Evolutionary conservation across 2,329 filamentous ascomycete genomes (phyloP).

Genomic region (Penicillium sp.): DNA sequence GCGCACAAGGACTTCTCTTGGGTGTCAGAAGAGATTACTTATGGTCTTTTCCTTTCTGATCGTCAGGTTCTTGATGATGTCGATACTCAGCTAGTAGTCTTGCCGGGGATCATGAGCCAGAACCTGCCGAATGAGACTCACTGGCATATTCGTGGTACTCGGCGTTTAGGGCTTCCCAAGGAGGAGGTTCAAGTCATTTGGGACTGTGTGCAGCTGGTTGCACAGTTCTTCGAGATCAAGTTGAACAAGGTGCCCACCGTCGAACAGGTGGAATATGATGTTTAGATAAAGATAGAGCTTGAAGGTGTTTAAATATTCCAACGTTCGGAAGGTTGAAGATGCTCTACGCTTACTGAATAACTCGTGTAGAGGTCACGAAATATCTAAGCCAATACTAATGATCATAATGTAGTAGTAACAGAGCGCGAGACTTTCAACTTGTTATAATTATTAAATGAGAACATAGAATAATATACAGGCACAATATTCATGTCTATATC

Average conservation of each 20-base stretch:
- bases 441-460: too few species aligned
- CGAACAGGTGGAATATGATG: conserved; percentile 36
- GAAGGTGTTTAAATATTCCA: too few species aligned
- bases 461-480: too few species aligned
- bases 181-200: conserved; percentile 40
- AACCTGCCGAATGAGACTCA: conserved; percentile 38
- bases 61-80: conserved; percentile 39
- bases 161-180: conserved; percentile 37
- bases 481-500: too few species aligned
- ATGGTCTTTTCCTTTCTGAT: conserved; percentile 59
- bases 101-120: conserved; percentile 44
- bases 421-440: too few species aligned
- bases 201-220: conserved; percentile 16
- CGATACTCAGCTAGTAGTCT: conserved; percentile 44
- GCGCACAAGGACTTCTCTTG: conserved; percentile 61
- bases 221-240: conserved; percentile 15
- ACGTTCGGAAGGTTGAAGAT: too few species aligned
- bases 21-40: conserved; percentile 75
- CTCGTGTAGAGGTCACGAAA: too few species aligned
- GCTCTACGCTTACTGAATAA: too few species aligned
- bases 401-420: too few species aligned
- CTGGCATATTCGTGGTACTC: conserved; percentile 46
- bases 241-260: conserved; percentile 28
- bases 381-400: too few species aligned
- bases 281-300: conserved; percentile 18